Percentiles rank a stretch among this genome's conserved stretches.
Conservation (phyloP, 2,329 filamentous ascomycete genomes). For the Colletotrichum truncatum region DNA sequence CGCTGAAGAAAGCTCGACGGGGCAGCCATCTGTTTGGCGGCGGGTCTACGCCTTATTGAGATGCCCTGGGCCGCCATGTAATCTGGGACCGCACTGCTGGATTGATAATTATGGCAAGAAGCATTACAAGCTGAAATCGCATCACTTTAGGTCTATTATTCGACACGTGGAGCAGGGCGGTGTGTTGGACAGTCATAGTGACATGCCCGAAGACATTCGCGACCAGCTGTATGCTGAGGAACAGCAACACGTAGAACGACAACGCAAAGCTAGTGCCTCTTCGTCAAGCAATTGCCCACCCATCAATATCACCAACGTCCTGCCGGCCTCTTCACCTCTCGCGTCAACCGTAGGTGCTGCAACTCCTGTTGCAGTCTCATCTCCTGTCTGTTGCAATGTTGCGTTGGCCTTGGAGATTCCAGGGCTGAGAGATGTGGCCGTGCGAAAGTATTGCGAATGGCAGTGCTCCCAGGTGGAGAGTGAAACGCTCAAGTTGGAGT, state of each 20-base stretch:
- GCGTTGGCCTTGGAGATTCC: not conserved
- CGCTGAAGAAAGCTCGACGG: not conserved
- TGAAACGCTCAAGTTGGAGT: not conserved
- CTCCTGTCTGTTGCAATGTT: too few species aligned
- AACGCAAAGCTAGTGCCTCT: not conserved
- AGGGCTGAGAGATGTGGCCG: not conserved
- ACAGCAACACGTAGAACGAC: constrained; percentile 1
- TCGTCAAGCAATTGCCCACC: not conserved
- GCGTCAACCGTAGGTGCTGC: not conserved
- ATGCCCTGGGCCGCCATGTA: not conserved
- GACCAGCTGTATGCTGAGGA: constrained; percentile 27
- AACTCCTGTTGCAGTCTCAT: not conserved
- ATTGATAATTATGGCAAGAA: not conserved
- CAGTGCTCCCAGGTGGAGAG: not conserved
- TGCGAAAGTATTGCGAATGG: not conserved
- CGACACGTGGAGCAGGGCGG: constrained; percentile 15
- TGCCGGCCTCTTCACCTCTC: too few species aligned
- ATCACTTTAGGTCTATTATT: constrained; percentile 12
- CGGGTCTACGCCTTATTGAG: not conserved
- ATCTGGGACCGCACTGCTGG: constrained; percentile 14
- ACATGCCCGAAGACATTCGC: constrained; percentile 19
- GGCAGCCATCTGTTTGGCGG: not conserved
- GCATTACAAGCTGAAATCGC: not conserved
- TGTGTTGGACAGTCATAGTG: constrained; percentile 11
- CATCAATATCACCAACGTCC: not conserved